Conservation (phyloP, 1,284 basidiomycete genomes). For the Microbotryum saponariae region DNA sequence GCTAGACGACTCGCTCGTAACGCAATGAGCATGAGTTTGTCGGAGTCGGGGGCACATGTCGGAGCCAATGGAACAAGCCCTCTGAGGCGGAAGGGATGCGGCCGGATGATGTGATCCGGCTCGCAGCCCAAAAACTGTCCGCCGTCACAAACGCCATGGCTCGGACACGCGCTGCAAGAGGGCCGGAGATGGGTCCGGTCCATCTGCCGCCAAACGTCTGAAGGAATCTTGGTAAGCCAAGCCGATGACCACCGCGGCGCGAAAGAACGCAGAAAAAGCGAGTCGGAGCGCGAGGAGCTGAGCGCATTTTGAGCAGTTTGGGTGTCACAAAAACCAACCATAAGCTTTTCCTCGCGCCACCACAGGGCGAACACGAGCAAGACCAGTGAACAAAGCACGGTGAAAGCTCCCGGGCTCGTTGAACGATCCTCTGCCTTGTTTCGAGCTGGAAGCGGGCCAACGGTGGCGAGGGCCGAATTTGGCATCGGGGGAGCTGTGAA, state of each 20-base stretch:
- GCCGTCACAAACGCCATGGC: constrained; percentile 62
- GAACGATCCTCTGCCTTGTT: not conserved
- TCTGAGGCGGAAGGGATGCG: constrained; percentile 52
- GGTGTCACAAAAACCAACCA: constrained; percentile 75
- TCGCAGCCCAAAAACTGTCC: constrained; percentile 61
- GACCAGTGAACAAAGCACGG: constrained; percentile 44
- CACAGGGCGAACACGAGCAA: constrained; percentile 44
- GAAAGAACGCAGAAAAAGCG: constrained; percentile 10
- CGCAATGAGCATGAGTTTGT: constrained; percentile 67
- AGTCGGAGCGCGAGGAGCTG: constrained; percentile 40
- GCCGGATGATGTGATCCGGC: constrained; percentile 62
- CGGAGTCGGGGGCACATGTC: constrained; percentile 72
- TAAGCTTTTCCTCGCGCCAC: constrained; percentile 52
- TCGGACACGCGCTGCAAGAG: constrained; percentile 75
- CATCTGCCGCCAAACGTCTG: not conserved
- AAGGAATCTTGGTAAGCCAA: not conserved
- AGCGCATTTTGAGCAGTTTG: constrained; percentile 56
- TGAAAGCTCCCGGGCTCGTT: constrained; percentile 35
- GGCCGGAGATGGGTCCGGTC: constrained; percentile 41
- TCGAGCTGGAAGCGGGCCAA: not conserved
- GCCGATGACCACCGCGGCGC: constrained; percentile 1
- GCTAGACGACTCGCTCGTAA: constrained; percentile 67
- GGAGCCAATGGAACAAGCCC: constrained; percentile 57
- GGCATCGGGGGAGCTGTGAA: not conserved
- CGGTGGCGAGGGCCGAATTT: not conserved